A percentile compares a stretch with the other conserved stretches of the same genome.
Conservation (phyloP, 495 filamentous ascomycete genomes). For the Parathielavia appendiculata region DNA sequence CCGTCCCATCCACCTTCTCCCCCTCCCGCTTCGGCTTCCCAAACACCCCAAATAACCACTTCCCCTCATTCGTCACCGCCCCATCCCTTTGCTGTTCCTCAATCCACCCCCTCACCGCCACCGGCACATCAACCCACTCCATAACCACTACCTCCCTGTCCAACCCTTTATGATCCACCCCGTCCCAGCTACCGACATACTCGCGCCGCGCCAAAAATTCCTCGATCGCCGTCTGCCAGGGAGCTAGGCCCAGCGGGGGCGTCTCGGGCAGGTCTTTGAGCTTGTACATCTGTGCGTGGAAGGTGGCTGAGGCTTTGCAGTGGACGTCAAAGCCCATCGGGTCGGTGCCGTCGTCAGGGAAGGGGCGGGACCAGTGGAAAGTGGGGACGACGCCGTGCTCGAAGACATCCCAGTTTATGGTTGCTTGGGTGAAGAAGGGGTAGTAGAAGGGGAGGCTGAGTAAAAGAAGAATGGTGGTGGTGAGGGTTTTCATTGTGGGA, state of each 20-base stretch:
- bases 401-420: constrained; percentile 33
- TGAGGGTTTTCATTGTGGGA: constrained; percentile 14
- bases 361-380: constrained; percentile 32
- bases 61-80: constrained; percentile 16
- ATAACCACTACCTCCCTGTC: constrained; percentile 34
- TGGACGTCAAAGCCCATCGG: constrained; percentile 29
- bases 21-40: constrained; percentile 26
- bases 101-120: constrained; percentile 28
- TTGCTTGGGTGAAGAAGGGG: constrained; percentile 10
- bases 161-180: constrained; percentile 32
- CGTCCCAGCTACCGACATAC: constrained; percentile 33
- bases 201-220: constrained; percentile 21
- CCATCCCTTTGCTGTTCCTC: constrained; percentile 28
- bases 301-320: constrained; percentile 24
- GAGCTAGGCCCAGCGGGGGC: constrained; percentile 24
- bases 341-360: constrained; percentile 31
- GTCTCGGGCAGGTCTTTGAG: constrained; percentile 23
- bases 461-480: too few species aligned
- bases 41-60: constrained; percentile 30
- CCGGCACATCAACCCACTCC: constrained; percentile 33
- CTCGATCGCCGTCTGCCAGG: constrained; percentile 28
- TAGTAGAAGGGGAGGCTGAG: constrained; percentile 7
- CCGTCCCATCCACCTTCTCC: constrained; percentile 17
- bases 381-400: constrained; percentile 30
- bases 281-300: constrained; percentile 33